These are phyloP conservation scores for Jamesozyma gamospora DNA, from an alignment of 805 yeast genomes.

Conservation along the genomic window DNA sequence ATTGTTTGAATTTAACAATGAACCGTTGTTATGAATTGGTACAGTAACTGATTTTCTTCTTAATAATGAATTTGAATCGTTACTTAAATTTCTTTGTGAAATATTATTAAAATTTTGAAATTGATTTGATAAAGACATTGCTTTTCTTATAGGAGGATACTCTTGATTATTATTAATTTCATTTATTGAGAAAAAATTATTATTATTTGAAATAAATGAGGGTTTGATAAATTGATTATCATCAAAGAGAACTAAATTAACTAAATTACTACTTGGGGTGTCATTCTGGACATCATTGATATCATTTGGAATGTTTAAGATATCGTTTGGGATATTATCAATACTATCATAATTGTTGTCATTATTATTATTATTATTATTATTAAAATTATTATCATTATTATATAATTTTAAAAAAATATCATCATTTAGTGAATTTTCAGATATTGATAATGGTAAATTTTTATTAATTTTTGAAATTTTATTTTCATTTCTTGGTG, in stretches of 20 bases:
- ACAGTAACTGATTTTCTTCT: no score
- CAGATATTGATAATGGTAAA: slow-evolving; percentile 21
- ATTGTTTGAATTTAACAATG: no score
- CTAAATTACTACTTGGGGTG: no score
- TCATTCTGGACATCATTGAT: no score
- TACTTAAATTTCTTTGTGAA: no score
- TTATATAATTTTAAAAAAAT: slow-evolving; percentile 17
- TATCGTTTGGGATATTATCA: no score
- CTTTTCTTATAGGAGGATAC: not conserved
- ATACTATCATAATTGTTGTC: not conserved
- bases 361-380: not conserved
- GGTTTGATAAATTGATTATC: slow-evolving; percentile 13
- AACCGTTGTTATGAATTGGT: no score
- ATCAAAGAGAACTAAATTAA: no score
- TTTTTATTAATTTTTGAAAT: slow-evolving; percentile 19
- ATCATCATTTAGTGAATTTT: slow-evolving; percentile 14
- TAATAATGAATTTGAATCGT: no score
- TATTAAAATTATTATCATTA: slow-evolving; percentile 1
- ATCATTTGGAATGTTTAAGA: not conserved
- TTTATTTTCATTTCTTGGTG: slow-evolving; percentile 12
- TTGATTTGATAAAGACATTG: not conserved
- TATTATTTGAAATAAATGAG: slow-evolving; percentile 13
- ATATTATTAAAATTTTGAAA: not conserved
- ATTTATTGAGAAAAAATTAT: not conserved
- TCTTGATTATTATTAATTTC: no score